These are phyloP conservation scores for Oryza australiensis DNA, from an alignment of 176 grass and related monocot genomes.

Conservation along the genomic window DNA sequence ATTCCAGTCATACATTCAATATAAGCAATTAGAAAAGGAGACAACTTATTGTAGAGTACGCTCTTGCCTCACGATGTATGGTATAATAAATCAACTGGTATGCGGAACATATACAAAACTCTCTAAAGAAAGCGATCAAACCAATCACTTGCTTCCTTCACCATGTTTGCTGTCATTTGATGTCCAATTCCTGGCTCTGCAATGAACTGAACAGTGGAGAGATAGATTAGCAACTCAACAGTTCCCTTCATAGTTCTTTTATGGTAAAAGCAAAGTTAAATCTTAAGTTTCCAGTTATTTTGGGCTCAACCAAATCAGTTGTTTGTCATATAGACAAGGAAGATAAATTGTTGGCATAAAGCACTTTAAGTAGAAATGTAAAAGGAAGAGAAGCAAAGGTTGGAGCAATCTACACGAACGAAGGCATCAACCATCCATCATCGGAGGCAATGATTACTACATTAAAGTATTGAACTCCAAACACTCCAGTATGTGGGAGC, in stretches of 20 bases:
- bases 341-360: background rate
- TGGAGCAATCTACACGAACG: background rate
- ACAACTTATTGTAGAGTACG: background rate
- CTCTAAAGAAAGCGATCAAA: conserved; percentile 59
- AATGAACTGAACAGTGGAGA: conserved; percentile 53
- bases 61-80: background rate
- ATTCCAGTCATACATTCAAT: background rate
- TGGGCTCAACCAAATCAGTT: background rate
- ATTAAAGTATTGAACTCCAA: background rate
- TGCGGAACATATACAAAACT: background rate
- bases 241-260: background rate
- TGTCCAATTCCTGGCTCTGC: conserved; percentile 60
- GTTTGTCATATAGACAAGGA: background rate
- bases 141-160: conserved; percentile 82
- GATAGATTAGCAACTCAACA: background rate
- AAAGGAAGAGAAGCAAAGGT: background rate
- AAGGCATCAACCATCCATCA: background rate
- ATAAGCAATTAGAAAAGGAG: background rate
- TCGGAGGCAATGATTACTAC: background rate
- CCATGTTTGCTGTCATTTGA: conserved; percentile 57
- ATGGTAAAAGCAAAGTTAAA: background rate
- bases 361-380: background rate
- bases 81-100: background rate
- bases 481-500: background rate
- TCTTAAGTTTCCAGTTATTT: background rate